These are phyloP conservation scores for Aureobasidium vineae DNA, from an alignment of 2,329 filamentous ascomycete genomes.

Conservation along the genomic window DNA sequence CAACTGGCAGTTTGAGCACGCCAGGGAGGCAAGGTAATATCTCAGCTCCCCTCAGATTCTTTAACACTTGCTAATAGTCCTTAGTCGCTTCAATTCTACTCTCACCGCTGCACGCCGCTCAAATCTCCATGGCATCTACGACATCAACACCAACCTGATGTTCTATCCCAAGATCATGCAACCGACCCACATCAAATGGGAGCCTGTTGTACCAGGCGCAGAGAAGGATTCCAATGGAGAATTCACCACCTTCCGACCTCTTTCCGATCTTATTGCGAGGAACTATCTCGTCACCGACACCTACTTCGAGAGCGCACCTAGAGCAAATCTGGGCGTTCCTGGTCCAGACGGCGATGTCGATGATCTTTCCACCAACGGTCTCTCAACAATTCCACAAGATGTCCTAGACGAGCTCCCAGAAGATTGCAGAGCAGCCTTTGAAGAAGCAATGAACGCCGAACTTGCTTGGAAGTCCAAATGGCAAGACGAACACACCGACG, in stretches of 20 bases:
- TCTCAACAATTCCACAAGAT: constrained; percentile 64
- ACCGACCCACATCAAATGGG: constrained; percentile 80
- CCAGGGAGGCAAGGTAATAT: constrained; percentile 78
- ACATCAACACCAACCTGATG: constrained; percentile 90
- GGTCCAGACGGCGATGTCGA: constrained; percentile 55
- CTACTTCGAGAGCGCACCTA: constrained; percentile 57
- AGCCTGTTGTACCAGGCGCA: constrained; percentile 57
- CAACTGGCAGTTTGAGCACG: constrained; percentile 97
- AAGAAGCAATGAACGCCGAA: constrained; percentile 64
- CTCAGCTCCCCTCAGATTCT: constrained; percentile 21
- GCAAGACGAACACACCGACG: constrained; percentile 64
- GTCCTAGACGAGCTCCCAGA: constrained; percentile 64
- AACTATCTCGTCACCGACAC: constrained; percentile 65
- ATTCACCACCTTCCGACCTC: constrained; percentile 49
- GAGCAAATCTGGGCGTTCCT: constrained; percentile 58
- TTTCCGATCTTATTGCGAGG: constrained; percentile 58
- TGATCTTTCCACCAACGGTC: constrained; percentile 54
- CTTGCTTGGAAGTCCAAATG: constrained; percentile 70
- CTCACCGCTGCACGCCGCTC: constrained; percentile 66
- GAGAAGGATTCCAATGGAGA: constrained; percentile 33
- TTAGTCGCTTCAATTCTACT: constrained; percentile 77
- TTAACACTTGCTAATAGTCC: constrained; percentile 29
- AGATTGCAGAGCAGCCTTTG: constrained; percentile 71
- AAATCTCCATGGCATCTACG: constrained; percentile 77
- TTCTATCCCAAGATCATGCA: constrained; percentile 87